Evolutionary conservation across 176 grass and related monocot species (phyloP).

Genomic region (Triticum aestivum): IWGSC_CS_RefSeq_v2.1 NC_057796.1:466136445-466136944

Average conservation of each 20-base stretch:
- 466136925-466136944: slow-evolving; percentile 74
- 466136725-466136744: background rate
- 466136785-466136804: background rate
- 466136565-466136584: background rate
- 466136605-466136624: background rate
- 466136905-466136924: slow-evolving; percentile 81
- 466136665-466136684: background rate
- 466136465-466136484: no score
- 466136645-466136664: slow-evolving; percentile 1
- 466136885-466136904: slow-evolving; percentile 83
- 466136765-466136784: background rate
- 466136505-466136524: no score
- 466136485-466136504: no score
- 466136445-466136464: no score
- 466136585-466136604: background rate
- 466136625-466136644: slow-evolving; percentile 35
- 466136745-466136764: background rate
- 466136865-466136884: slow-evolving; percentile 70
- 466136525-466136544: no score
- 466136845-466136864: slow-evolving; percentile 38
- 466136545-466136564: background rate
- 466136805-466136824: background rate
- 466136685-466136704: background rate
- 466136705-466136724: background rate
- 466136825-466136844: background rate